Evolutionary conservation across 805 yeast species (phyloP).

Genomic region (Cyberlindnera maclurae): DNA sequence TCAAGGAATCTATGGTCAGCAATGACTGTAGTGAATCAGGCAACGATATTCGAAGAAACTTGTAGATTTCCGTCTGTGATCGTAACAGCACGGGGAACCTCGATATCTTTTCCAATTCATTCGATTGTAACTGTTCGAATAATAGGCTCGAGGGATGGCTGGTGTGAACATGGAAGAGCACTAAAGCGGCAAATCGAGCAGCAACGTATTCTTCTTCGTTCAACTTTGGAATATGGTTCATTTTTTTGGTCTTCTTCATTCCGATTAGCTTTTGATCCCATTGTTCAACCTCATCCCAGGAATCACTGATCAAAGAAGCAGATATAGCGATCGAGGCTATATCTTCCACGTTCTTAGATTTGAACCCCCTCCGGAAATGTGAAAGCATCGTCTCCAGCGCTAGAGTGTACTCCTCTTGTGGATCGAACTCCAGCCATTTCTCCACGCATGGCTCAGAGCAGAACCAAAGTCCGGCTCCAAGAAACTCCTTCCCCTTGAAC

Average conservation of each 20-base stretch:
- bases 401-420: constrained; percentile 27
- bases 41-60: constrained; percentile 36
- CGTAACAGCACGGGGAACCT: constrained; percentile 41
- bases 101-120: constrained; percentile 39
- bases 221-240: constrained; percentile 35
- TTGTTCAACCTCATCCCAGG: constrained; percentile 32
- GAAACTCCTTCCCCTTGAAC: constrained; percentile 17
- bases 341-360: constrained; percentile 9
- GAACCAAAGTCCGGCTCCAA: constrained; percentile 43
- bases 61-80: constrained; percentile 41
- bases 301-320: constrained; percentile 17
- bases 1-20: constrained; percentile 32
- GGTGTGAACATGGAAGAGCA: constrained; percentile 27
- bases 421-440: constrained; percentile 31
- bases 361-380: constrained; percentile 26
- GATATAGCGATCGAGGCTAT: constrained; percentile 8
- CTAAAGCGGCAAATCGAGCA: constrained; percentile 39
- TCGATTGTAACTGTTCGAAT: constrained; percentile 43
- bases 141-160: constrained; percentile 10
- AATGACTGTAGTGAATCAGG: constrained; percentile 29
- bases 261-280: constrained; percentile 31
- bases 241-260: constrained; percentile 31
- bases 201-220: constrained; percentile 47
- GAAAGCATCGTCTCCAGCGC: constrained; percentile 27
- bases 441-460: constrained; percentile 41